Base-by-base conservation (phyloP, 208 protist species). In the Trypanosoma melophagium region DNA sequence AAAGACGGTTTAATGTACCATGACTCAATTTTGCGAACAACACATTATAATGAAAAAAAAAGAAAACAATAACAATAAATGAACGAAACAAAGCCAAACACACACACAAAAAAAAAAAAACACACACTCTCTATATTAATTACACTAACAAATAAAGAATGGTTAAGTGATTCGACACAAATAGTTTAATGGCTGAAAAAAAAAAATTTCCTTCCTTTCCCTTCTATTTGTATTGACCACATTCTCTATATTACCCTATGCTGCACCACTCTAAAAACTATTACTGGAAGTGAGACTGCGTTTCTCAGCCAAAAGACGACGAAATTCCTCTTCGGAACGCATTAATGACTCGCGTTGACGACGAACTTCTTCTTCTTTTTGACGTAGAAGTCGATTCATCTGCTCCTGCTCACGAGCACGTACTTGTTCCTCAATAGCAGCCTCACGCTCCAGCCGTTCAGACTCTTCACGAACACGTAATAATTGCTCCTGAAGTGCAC, bases 351-450 rank as follows among this genome's bases (percentile, higher is more conserved):
- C 77, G 2, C 85, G 79, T 47, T 86, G 82, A 14, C 54, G 65
- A 70, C 77, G 75, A 12, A 91, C 79, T 49, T 84, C 74, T 19
- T 78, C 69, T 47, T 91, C 85, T 60, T 86, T 91, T 28, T 70
- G 45, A 19, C 50, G 52, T 38, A 91, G 44, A 1, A 60, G 14
- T 13, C 42, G 44, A 24, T 70, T 73, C 21, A 77, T 69, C 41
- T 78, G 69, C 2, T 64, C 70, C 4, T 66, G 71, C 16, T 60
- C 71, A 13, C 76, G 74, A 1, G 71, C 77, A 2, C 70, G 67
- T 52, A 75, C 59, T 24, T 80, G 71, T 41, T 83, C 85, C 38
- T 89, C 87, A 13, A 60, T 56, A 41, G 65, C 63, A 9, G 71
- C 73, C 35, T 76, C 69, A 16, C 69, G 60, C 68, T 83, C 81